Base-by-base conservation (phyloP, 129 eudicot genomes). In the Escallonia rubra region DNA sequence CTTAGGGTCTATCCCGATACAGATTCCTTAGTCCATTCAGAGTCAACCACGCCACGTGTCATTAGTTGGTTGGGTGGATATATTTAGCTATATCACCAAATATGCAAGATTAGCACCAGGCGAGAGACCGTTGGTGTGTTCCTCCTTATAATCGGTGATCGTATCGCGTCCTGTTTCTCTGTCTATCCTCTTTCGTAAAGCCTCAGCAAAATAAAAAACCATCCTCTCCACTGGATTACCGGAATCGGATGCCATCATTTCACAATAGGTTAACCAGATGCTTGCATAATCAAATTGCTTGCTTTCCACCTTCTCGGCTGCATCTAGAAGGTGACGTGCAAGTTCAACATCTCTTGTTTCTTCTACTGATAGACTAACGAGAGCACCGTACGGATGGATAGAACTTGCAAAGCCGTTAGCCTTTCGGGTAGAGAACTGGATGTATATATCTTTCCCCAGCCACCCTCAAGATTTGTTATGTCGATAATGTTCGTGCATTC, bases 331-430 rank as follows among this genome's bases (percentile, higher is more conserved):
- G 66, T 66, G 75, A 52, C 76, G 82, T 55, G 79, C 82, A 47
- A 88, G 86, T 69, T 88, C 91, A 41, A 85, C 83, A 43, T 82
- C 86, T 38, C 78, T 42, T 0, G 78, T 67, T 6, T 85, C 89
- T 13, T 80, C 89, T 8, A 61, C 4, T 2, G 87, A 57, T 4
- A 88, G 75, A 10, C 75, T 76, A 3, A n/a, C n/a, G n/a, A n/a
- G n/a, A n/a, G n/a, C n/a, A n/a, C n/a, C n/a, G n/a, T n/a, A n/a
- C n/a, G n/a, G n/a, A n/a, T n/a, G n/a, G n/a, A n/a, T n/a, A n/a
- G n/a, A n/a, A n/a, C n/a, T n/a, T n/a, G n/a, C n/a, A n/a, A n/a
- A n/a, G n/a, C n/a, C n/a, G n/a, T n/a, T n/a, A n/a, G n/a, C n/a
- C n/a, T n/a, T n/a, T n/a, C n/a, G n/a, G n/a, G n/a, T n/a, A n/a